Base-by-base conservation (phyloP, 305 asterid species). In the Solanum aculeatissimum region DNA sequence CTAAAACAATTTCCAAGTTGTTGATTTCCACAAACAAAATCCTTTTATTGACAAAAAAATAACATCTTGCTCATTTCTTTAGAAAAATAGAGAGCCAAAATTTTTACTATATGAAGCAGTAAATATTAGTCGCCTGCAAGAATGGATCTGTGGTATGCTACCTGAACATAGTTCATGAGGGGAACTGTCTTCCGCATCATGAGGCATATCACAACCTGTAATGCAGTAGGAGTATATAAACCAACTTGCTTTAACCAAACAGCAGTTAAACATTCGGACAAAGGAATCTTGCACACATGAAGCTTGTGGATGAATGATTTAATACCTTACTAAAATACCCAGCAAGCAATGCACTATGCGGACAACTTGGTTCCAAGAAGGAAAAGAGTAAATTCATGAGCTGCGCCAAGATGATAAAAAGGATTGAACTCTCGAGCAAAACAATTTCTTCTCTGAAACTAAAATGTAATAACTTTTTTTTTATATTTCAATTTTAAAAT, bases 271-370 rank as follows among this genome's bases (percentile, higher is more conserved):
- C 40, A 27, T 74, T 88, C 55, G 55, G 40, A 10, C 43, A 71
- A 21, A 71, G 55, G 27, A 27, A 77, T 77, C 63, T 75, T 49
- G 82, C 51, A 77, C 25, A 10, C 47, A 27, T 49, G 82, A 49
- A 51, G 63, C 65, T 51, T 27, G 62, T 45, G 62, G 83, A 57
- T 38, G 45, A 82, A 82, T 87, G 63, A 78, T 77, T 69, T 70
- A 88, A 69, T 87, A 97, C 99, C 98, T 97, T 97, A 90, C 99
- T 95, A 89, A 97, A 97, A 87, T 97, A 97, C 90, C 98, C 99
- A 77, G 99, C 98, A 90, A 94, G 88, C 86, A 94, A 83, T 53
- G 98, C 97, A 89, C 98, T 91, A 85, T 97, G 99, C 65, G 91
- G 91, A 63, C 93, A 98, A 84, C 89, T 89, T 85, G 98, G 95